These are phyloP conservation scores for Westerdykella aurantiaca DNA, from an alignment of 2,329 filamentous ascomycete species.

Conservation along the genomic window DNA sequence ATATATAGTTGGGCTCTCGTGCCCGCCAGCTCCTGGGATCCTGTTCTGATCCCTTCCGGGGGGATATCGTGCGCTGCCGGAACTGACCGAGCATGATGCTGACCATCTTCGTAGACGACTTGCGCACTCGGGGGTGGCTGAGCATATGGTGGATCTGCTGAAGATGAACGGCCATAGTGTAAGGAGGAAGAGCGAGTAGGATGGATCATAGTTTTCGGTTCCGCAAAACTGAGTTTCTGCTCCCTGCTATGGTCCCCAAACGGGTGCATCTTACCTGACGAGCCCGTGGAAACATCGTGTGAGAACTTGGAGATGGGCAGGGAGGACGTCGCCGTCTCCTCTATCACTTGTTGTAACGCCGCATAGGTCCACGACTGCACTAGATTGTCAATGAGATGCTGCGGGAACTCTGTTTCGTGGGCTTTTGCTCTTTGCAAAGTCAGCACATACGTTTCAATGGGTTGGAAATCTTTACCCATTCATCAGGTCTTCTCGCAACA, in stretches of 20 bases:
- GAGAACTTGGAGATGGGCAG: slow-evolving; percentile 53
- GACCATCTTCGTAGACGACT: slow-evolving; percentile 36
- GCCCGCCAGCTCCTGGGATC: slow-evolving; percentile 76
- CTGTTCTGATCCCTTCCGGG: slow-evolving; percentile 41
- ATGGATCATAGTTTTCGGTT: slow-evolving; percentile 66
- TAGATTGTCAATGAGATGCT: slow-evolving; percentile 63
- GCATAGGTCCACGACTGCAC: slow-evolving; percentile 74
- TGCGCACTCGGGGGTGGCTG: slow-evolving; percentile 23
- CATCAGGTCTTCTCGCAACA: slow-evolving; percentile 72
- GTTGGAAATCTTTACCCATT: slow-evolving; percentile 49
- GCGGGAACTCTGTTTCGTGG: slow-evolving; percentile 26
- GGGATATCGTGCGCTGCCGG: slow-evolving; percentile 2
- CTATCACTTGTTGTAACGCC: slow-evolving; percentile 68
- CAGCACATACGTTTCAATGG: slow-evolving; percentile 5
- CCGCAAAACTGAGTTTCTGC: slow-evolving; percentile 57
- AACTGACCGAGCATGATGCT: slow-evolving; percentile 27
- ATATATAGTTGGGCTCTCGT: slow-evolving; percentile 76
- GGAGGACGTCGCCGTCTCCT: slow-evolving; percentile 65
- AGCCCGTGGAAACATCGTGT: slow-evolving; percentile 20
- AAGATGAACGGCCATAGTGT: slow-evolving; percentile 27
- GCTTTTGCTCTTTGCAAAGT: slow-evolving; percentile 27
- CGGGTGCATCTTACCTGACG: slow-evolving; percentile 45
- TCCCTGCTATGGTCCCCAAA: slow-evolving; percentile 49
- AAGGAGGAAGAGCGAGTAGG: slow-evolving; percentile 61
- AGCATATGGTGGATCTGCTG: slow-evolving; percentile 30